Evolutionary conservation across 2,329 filamentous ascomycete genomes (phyloP), one percentile per base, ranked within the genome.

Genomic region (Cladosporium sp.): DNA sequence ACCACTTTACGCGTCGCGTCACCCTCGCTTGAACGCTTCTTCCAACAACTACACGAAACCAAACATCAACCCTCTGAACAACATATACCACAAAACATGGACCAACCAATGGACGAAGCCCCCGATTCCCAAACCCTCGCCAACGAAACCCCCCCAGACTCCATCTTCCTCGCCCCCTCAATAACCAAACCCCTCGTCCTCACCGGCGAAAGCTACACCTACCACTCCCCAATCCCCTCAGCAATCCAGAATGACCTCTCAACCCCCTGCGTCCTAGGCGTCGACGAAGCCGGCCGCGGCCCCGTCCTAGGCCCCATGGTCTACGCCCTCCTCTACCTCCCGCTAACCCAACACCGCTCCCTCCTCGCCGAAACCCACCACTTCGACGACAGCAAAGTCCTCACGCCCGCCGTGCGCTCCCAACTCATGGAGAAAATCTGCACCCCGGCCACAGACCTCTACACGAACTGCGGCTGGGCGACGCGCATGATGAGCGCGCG

Each of bases 301-400:
- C 92, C 92, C 19, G 92, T 96, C n/a, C 79, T 97, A 11, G 75
- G 79, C 20, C 83, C 80, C 15, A 85, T 83, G 82, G 79, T 85
- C 46, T 84, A 84, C 66, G 78, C 74, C 42, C 72, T 82, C 29
- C 87, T 94, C 57, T 94, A 94, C 45, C 69, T 88, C 2, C 77
- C 82, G 0, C 74, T 83, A 22, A 79, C 84, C 20, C 66, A 76
- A 30, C 78, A 84, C 55, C 83, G 85, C 63, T 78, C 85, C 1
- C 81, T 96, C 22, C 83, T 97, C 18, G 85, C 88, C 45, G 71
- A 80, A 30, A 82, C 83, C 3, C 85, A 95, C 73, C 86, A 85
- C 73, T 96, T 96, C 71, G 86, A 96, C 75, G 92, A 97, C 75
- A 94, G 87, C 67, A 97, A 97, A 72, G 88, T 90, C 4, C 81